Evolutionary conservation across 1,284 basidiomycete species (phyloP).

Genomic region (Wolfiporia cocos): DNA sequence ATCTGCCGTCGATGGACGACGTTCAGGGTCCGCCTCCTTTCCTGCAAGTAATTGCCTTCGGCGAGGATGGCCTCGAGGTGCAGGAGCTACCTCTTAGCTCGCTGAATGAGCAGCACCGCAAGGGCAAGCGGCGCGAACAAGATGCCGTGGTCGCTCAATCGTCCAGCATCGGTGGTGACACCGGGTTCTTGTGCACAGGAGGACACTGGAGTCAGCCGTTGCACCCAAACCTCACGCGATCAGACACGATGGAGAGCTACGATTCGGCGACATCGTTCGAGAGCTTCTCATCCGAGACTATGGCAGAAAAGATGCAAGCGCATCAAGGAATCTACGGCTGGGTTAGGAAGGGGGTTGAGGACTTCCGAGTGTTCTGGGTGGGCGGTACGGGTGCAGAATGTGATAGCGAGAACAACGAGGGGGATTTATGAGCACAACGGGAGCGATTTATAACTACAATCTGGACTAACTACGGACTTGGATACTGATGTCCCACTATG

Average conservation of each 20-base stretch:
- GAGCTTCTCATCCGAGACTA: slow-evolving; percentile 47
- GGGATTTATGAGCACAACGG: slow-evolving; percentile 16
- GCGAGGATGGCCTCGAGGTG: slow-evolving; percentile 64
- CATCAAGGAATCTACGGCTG: slow-evolving; percentile 70
- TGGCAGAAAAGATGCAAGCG: slow-evolving; percentile 35
- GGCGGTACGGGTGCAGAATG: slow-evolving; percentile 44
- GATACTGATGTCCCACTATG: slow-evolving; percentile 15
- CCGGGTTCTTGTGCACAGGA: slow-evolving; percentile 56
- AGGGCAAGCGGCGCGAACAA: slow-evolving; percentile 39
- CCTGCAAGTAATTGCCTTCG: slow-evolving; percentile 62
- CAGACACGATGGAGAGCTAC: slow-evolving; percentile 36
- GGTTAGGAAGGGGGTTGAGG: slow-evolving; percentile 60
- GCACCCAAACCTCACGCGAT: slow-evolving; percentile 32
- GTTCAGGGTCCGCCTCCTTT: slow-evolving; percentile 34
- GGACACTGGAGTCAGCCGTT: slow-evolving; percentile 65
- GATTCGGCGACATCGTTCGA: slow-evolving; percentile 33
- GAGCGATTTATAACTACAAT: no score
- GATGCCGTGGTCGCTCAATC: slow-evolving; percentile 47
- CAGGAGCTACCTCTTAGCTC: slow-evolving; percentile 49
- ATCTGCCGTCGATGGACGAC: slow-evolving; percentile 28
- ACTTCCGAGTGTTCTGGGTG: slow-evolving; percentile 76
- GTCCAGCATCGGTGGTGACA: slow-evolving; percentile 57
- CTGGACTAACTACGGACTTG: slow-evolving; percentile 6
- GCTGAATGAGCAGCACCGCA: slow-evolving; percentile 31
- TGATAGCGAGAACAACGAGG: slow-evolving; percentile 19